These are phyloP conservation scores for Lodderomyces pseudojiufengensis DNA, from an alignment of 1,139 yeast genomes.

Conservation along the genomic window DNA sequence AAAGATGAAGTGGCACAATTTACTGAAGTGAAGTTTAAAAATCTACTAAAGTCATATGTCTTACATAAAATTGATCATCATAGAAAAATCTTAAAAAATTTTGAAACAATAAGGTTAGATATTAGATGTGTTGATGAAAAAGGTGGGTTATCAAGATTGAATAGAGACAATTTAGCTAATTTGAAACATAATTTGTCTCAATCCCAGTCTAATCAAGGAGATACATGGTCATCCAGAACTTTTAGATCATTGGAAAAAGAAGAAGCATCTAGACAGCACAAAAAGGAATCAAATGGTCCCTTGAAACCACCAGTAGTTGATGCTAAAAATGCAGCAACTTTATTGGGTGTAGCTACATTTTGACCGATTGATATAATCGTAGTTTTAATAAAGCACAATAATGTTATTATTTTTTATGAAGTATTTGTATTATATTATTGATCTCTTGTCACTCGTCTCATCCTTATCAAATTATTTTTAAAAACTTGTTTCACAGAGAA, in stretches of 20 bases:
- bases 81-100: slow-evolving; percentile 68
- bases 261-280: slow-evolving; percentile 26
- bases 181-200: slow-evolving; percentile 43
- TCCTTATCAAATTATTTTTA: too few relatives aligned
- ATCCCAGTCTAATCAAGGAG: slow-evolving; percentile 54
- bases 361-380: too few relatives aligned
- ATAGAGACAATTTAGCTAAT: slow-evolving; percentile 60
- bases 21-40: slow-evolving; percentile 54
- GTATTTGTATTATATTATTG: too few relatives aligned
- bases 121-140: slow-evolving; percentile 72
- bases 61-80: slow-evolving; percentile 81
- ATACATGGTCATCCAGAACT: slow-evolving; percentile 62
- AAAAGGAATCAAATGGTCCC: slow-evolving; percentile 14
- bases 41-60: slow-evolving; percentile 56
- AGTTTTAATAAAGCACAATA: too few relatives aligned
- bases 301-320: slow-evolving; percentile 45
- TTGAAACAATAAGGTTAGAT: slow-evolving; percentile 73
- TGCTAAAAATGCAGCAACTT: slow-evolving; percentile 77
- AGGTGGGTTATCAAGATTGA: slow-evolving; percentile 82
- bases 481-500: too few relatives aligned
- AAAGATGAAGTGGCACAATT: slow-evolving; percentile 52
- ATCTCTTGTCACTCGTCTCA: too few relatives aligned
- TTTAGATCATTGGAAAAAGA: slow-evolving; percentile 52
- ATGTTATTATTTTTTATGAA: too few relatives aligned
- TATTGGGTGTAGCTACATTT: slow-evolving; percentile 75